These are phyloP conservation scores for Populus tomentosa DNA, from an alignment of 441 rosid species.

Conservation along the genomic window DNA sequence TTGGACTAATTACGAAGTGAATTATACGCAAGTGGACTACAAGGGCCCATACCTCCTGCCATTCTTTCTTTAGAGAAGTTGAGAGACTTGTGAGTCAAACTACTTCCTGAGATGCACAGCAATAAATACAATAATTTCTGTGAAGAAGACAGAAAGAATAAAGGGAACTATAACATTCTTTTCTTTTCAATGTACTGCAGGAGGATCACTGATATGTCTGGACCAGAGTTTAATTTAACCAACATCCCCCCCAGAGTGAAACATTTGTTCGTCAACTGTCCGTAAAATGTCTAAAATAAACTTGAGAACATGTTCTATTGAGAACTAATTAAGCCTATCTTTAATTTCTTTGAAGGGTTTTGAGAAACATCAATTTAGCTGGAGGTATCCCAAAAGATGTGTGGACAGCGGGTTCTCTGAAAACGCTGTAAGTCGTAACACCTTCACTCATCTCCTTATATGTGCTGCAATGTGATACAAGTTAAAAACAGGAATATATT, in stretches of 20 bases:
- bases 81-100: constrained; percentile 5
- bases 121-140: not conserved
- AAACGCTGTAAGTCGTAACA: not conserved
- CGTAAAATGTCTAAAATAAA: too few relatives aligned
- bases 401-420: too few relatives aligned
- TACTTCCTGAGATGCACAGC: not conserved
- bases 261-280: too few relatives aligned
- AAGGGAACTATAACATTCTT: not conserved
- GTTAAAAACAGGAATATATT: too few relatives aligned
- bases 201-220: constrained; percentile 12
- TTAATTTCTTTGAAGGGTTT: too few relatives aligned
- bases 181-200: not conserved
- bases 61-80: not conserved
- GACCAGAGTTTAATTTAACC: not conserved
- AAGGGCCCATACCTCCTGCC: constrained; percentile 7
- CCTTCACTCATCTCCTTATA: not conserved
- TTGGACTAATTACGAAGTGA: not conserved
- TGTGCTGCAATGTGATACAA: too few relatives aligned
- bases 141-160: not conserved
- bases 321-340: too few relatives aligned
- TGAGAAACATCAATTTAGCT: too few relatives aligned
- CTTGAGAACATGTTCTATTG: too few relatives aligned
- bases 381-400: too few relatives aligned
- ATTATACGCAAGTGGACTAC: constrained; percentile 9
- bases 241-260: not conserved